These are phyloP conservation scores for Aquanectria penicillioides DNA, from an alignment of 2,329 filamentous ascomycete genomes.

Conservation along the genomic window DNA sequence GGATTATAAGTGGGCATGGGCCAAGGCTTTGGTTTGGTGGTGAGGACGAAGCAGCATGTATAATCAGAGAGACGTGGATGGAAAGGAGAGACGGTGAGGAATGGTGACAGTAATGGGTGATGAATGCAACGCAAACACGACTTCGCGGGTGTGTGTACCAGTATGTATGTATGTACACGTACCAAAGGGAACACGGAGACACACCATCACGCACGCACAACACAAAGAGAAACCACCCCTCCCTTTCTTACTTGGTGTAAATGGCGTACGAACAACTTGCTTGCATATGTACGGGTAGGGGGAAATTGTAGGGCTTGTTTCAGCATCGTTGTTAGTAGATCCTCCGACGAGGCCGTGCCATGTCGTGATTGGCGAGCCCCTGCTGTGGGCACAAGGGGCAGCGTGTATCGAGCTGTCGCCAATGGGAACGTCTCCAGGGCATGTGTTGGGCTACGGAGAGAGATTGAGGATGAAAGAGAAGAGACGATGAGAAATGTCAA, in stretches of 20 bases:
- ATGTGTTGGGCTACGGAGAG: conserved; percentile 3
- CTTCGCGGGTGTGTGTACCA: too few species aligned
- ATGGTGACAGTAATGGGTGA: too few species aligned
- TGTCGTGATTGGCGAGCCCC: conserved; percentile 31
- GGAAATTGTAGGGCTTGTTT: conserved; percentile 41
- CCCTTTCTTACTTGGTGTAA: background rate
- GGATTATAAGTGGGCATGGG: background rate
- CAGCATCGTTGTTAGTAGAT: conserved; percentile 38
- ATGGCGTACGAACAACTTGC: conserved; percentile 16
- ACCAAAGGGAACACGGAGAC: too few species aligned
- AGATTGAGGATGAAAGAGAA: background rate
- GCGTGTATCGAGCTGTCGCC: conserved; percentile 4
- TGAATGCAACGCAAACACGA: background rate
- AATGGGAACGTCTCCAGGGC: conserved; percentile 15
- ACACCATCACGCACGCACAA: too few species aligned
- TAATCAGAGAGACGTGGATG: background rate
- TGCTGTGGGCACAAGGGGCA: conserved; percentile 19
- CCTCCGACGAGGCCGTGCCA: conserved; percentile 29
- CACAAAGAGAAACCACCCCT: background rate
- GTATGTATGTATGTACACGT: too few species aligned
- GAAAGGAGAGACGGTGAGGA: conserved; percentile 1
- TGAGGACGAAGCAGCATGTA: background rate
- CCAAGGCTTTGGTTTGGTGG: background rate
- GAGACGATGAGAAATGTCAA: background rate
- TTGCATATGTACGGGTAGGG: conserved; percentile 35